Base-by-base conservation (phyloP, 2,329 filamentous ascomycete species). In the Tolypocladium guangdongense region DNA sequence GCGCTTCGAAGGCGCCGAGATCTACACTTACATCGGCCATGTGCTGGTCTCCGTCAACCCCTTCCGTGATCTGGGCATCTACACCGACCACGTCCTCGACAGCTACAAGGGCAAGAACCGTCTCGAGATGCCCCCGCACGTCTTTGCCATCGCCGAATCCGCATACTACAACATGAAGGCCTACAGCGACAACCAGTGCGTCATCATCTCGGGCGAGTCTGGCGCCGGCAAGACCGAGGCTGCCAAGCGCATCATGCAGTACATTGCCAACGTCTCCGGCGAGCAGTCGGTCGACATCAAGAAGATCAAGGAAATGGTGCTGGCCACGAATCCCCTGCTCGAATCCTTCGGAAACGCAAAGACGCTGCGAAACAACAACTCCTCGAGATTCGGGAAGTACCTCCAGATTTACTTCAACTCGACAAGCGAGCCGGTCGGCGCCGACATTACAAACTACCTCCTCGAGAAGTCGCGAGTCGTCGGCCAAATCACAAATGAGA, bases 131-230 rank as follows among this genome's bases (percentile, higher is more conserved):
- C 88, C 90, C 32, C 93, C 93, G 10, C 93, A 99, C 71, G 93
- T 99, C 62, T 99, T 96, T 69, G 92, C 90, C 56, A 93, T 99
- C 65, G 93, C 93, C 66, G 93, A 99, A 73, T 87, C 92, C 8
- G 73, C 91, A 53, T 99, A 99, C 77, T 97, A 97, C 76, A 97
- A 99, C 76, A 97, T 99, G 93, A 97, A 97, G 71, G 92, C 91
- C 48, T 99, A 99, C 78, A 90, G 90, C 66, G 93, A 97, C 63
- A 97, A 97, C 74, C 93, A 99, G 71, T 97, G 93, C 74, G 92
- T 99, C 61, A 99, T 99, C 71, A 99, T 99, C 63, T 97, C 93
- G 5, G 93, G 93, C 67, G 93, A 99, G 74, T 97, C 93, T 3
- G 93, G 93, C 67, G 93, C 93, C 36, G 93, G 93, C 69, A 99